Base-by-base conservation (phyloP, 208 protist genomes). In the Acanthamoeba sp. region DNA sequence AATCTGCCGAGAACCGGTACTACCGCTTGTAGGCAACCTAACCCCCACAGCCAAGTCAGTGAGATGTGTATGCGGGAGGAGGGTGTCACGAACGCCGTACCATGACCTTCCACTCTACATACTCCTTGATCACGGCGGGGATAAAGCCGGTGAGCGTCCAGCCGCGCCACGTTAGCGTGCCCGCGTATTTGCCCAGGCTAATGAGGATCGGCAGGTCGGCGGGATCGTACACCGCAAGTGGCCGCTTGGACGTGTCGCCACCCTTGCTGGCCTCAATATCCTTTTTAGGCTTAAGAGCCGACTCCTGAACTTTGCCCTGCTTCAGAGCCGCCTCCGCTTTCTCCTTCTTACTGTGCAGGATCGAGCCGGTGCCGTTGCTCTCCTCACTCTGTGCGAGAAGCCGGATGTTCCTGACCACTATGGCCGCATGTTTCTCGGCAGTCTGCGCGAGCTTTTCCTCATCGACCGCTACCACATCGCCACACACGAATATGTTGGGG, bases 391-490 rank as follows among this genome's bases (percentile, higher is more conserved):
- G 34, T 14, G 48, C 87, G 27, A 95, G 42, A 7, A 93, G 80
- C 29, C 57, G 71, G 2, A 96, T 95, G 80, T 96, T 96, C 22
- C 91, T 45, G n/a, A 57, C 85, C 0, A 95, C 94, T 0, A 95
- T 64, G 12, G 38, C 38, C 0, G 91, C 95, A 5, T 93, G 93
- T 16, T 42, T 82, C 52, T 95, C 95, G 5, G 95, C 94, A 0
- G 71, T 93, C 73, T 96, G 95, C 0, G 94, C 94, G 20, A 96
- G 76, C 57, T 96, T 96, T 48, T 96, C 95, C 52, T 96, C 94
- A 27, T 38, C 45, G 10, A 96, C 22, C 32, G 94, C 66, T 0
- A 93, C 16, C 22, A 95, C 91, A 94, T 96, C 95, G 12, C 95
- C 95, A 27, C 78, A 87, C 27, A 87, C 78, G 45, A 87, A 87